Percentiles rank a stretch among this genome's conserved stretches.
Conservation (phyloP, 169 alveolate genomes). For the Cryptosporidium canis region DNA sequence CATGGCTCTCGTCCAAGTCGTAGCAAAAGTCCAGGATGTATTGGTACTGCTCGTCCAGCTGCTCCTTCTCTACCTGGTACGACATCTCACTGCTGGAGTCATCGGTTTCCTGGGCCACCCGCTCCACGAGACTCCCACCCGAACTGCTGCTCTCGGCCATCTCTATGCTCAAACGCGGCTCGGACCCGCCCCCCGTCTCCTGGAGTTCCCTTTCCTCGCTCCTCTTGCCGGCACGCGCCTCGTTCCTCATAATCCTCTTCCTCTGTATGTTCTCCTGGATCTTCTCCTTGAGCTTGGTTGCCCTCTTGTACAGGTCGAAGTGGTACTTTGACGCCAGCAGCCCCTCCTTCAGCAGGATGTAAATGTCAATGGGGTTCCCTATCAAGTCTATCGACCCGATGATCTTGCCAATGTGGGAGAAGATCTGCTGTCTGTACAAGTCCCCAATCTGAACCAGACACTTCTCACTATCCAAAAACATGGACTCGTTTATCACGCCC, state of each 20-base stretch:
- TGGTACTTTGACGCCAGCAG: conserved; percentile 37
- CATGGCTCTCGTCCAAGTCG: background rate
- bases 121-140: background rate
- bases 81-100: background rate
- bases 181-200: background rate
- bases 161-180: background rate
- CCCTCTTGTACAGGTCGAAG: conserved; percentile 38
- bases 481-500: conserved; percentile 37
- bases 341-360: conserved; percentile 47
- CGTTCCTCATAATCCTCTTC: background rate
- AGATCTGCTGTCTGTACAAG: conserved; percentile 37
- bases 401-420: conserved; percentile 37
- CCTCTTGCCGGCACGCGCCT: background rate
- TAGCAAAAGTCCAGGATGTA: background rate
- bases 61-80: background rate
- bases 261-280: conserved; percentile 6
- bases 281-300: conserved; percentile 17
- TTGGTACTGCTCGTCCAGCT: background rate
- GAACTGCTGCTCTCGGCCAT: background rate
- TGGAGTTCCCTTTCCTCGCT: background rate
- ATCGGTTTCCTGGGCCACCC: background rate
- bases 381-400: conserved; percentile 43
- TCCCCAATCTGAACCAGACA: conserved; percentile 8
- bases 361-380: conserved; percentile 62
- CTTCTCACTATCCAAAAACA: conserved; percentile 47